Evolutionary conservation across 805 yeast species (phyloP).

Genomic region (Ogataea haglerorum): DNA sequence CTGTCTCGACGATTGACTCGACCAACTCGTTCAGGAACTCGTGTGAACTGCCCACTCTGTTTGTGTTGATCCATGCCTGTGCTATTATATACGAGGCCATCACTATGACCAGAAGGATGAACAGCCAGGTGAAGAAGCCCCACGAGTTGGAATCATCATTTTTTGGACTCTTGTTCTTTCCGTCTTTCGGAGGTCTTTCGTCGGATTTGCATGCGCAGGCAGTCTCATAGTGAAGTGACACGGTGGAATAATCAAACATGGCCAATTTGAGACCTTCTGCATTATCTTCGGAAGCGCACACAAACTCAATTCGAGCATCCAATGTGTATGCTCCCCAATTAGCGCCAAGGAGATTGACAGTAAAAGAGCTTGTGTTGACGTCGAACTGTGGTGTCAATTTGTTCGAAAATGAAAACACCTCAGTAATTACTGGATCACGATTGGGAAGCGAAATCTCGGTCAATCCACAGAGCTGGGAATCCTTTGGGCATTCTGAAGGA

Average conservation of each 20-base stretch:
- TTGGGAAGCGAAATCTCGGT: conserved; percentile 53
- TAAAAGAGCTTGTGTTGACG: conserved; percentile 30
- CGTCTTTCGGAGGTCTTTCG: conserved; percentile 28
- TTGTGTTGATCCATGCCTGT: conserved; percentile 67
- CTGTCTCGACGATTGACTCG: conserved; percentile 59
- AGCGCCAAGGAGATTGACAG: conserved; percentile 46
- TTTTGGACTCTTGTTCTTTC: conserved; percentile 26
- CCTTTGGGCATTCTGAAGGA: conserved; percentile 57
- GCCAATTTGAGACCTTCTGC: conserved; percentile 30
- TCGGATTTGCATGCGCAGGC: conserved; percentile 38
- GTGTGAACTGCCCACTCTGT: conserved; percentile 63
- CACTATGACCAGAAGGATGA: conserved; percentile 66
- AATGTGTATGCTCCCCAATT: conserved; percentile 67
- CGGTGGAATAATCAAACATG: conserved; percentile 37
- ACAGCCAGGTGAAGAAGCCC: conserved; percentile 83
- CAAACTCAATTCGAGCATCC: conserved; percentile 44
- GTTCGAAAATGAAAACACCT: conserved; percentile 57
- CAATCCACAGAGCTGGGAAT: conserved; percentile 77
- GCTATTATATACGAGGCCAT: conserved; percentile 69
- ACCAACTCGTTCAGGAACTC: conserved; percentile 71
- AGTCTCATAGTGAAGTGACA: conserved; percentile 33
- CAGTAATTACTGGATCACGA: conserved; percentile 46
- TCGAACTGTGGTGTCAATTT: conserved; percentile 36
- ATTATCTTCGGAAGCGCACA: conserved; percentile 39
- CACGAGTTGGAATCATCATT: conserved; percentile 48